phyloP scores from a whole-genome alignment of 805 yeast species.

The Ogataea ramenticola region DNA sequence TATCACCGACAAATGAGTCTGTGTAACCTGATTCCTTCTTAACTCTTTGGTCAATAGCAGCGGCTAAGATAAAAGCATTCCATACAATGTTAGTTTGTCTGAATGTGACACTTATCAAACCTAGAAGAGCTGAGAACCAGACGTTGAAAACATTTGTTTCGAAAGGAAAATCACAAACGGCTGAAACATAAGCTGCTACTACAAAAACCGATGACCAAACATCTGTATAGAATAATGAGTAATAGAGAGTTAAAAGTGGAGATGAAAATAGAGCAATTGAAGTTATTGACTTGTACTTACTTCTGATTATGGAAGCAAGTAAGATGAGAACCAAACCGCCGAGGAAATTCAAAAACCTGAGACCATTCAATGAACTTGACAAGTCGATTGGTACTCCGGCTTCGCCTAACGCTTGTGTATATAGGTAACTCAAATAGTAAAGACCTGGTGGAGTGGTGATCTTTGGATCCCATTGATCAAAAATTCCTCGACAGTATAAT shows the following conservation, averaged over 20 bases:
- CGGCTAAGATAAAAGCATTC: constrained; percentile 55
- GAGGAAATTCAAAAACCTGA: constrained; percentile 54
- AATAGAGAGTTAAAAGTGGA: constrained; percentile 71
- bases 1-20: constrained; percentile 21
- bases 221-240: constrained; percentile 83
- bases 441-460: constrained; percentile 97
- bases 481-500: constrained; percentile 54
- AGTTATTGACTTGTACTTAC: constrained; percentile 5
- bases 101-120: constrained; percentile 59
- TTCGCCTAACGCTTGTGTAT: constrained; percentile 33
- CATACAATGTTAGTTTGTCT: constrained; percentile 92
- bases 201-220: constrained; percentile 81
- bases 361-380: constrained; percentile 29
- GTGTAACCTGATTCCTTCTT: constrained; percentile 28
- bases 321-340: constrained; percentile 48
- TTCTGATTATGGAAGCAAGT: constrained; percentile 11
- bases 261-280: constrained; percentile 35
- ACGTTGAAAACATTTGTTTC: constrained; percentile 16
- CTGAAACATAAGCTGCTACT: constrained; percentile 44
- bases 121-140: constrained; percentile 42
- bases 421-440: constrained; percentile 42
- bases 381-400: constrained; percentile 20
- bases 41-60: constrained; percentile 44
- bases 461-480: constrained; percentile 72
- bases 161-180: constrained; percentile 21